Evolutionary conservation across 2,329 filamentous ascomycete species (phyloP), one percentile per base, ranked within the genome.

Genomic region (Aspergillus proliferans): DNA sequence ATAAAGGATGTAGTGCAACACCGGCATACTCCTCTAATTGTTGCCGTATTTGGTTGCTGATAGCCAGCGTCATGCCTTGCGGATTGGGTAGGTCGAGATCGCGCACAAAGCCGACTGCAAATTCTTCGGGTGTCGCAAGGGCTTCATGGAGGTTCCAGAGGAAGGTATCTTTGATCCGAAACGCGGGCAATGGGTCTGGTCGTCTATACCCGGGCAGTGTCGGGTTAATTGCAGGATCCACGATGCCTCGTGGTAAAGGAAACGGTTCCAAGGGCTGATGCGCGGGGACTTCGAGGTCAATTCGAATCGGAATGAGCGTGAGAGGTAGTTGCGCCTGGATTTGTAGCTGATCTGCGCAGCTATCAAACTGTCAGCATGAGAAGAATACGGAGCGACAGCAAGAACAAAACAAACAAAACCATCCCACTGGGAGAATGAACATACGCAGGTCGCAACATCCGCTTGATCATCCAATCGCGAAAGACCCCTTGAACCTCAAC

Each of bases 91-190:
- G 80, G 66, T 98, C 93, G 39, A 98, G 79, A 65, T 98, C 93
- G 56, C 95, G 88, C 1, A 95, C 91, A 57, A 97, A 83, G 1
- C 81, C 84, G 59, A 87, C 82, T n/a, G 93, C 93, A 66, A 97
- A 98, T 63, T 95, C 87, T 64, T 98, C 93, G 1, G 93, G 95
- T 0, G 93, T 98, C 46, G 91, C 87, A 50, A 96, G 76, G 0
- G 88, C 87, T 73, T 98, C 93, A 70, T 97, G 92, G 12, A 98
- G 78, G 62, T 98, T 98, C 93, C 93, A 98, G 46, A 96, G 73
- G 61, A 98, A 97, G n/a, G 88, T 86, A 61, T 98, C 93, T 61
- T 94, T 90, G 49, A 98, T 77, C 54, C 93, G 83, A 70, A 90
- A 96, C 3, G 88, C 86, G 1, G 90, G 84, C 12, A 90, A 90